Conservation (phyloP, 345 rosid species). For the Ricinus communis region DNA sequence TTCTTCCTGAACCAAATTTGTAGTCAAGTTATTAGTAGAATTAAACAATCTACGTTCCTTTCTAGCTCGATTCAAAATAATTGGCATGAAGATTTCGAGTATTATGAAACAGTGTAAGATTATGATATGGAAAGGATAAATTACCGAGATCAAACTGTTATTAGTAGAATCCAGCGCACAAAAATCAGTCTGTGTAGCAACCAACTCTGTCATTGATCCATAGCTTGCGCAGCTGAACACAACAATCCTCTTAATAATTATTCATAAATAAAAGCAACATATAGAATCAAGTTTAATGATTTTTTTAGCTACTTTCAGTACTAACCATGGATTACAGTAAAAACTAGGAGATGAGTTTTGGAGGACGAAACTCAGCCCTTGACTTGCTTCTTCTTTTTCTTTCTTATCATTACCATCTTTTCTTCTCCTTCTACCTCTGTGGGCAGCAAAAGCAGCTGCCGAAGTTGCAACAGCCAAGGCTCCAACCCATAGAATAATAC, state of each 20-base stretch:
- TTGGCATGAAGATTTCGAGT: not conserved
- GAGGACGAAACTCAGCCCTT: conserved; percentile 22
- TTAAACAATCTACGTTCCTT: too few relatives aligned
- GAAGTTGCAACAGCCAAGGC: conserved; percentile 47
- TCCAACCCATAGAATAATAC: conserved; percentile 42
- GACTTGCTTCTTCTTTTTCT: not conserved
- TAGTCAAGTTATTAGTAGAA: not conserved
- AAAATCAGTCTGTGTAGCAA: conserved; percentile 13
- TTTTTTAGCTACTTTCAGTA: not conserved
- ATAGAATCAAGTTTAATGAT: not conserved
- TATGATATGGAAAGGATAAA: not conserved
- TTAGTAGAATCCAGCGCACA: conserved; percentile 9
- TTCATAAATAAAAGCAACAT: not conserved
- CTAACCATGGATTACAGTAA: conserved; percentile 30
- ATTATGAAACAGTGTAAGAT: not conserved
- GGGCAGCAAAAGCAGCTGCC: conserved; percentile 35
- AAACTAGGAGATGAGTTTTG: conserved; percentile 18
- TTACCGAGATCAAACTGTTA: conserved; percentile 26
- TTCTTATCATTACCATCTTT: not conserved
- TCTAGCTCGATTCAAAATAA: not conserved
- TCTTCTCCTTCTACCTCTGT: conserved; percentile 20
- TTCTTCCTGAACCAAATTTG: conserved; percentile 37
- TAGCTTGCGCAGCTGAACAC: conserved; percentile 31
- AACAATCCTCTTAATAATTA: not conserved
- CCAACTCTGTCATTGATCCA: conserved; percentile 17